These are phyloP conservation scores for Penicillium sclerotiorum DNA, from an alignment of 2,329 filamentous ascomycete species.

Conservation along the genomic window DNA sequence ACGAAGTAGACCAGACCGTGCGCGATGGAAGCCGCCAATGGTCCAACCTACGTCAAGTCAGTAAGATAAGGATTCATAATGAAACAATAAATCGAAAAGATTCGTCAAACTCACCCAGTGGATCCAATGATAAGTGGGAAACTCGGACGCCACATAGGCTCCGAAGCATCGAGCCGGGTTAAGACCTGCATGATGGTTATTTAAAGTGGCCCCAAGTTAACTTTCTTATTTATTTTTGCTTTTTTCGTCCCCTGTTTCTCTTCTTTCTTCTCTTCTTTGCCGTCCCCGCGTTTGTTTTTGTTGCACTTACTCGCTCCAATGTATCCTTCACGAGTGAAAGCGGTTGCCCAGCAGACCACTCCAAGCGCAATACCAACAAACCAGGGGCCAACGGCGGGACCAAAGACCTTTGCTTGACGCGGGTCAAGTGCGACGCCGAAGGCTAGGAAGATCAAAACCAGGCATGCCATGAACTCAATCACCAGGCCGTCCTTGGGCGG, in stretches of 20 bases:
- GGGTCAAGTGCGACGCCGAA: constrained; percentile 60
- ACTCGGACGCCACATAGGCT: no score
- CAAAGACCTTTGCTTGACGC: constrained; percentile 53
- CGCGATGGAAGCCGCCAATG: constrained; percentile 31
- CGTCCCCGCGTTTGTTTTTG: no score
- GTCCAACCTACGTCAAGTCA: constrained; percentile 28
- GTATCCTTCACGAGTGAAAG: constrained; percentile 45
- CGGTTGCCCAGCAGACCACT: constrained; percentile 40
- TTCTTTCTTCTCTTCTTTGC: neutral
- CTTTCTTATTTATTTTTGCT: neutral
- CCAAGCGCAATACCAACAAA: constrained; percentile 50
- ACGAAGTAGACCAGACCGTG: constrained; percentile 38
- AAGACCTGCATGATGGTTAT: constrained; percentile 30
- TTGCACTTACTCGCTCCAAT: constrained; percentile 39
- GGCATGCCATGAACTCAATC: constrained; percentile 51
- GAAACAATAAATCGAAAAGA: neutral
- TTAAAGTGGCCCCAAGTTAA: constrained; percentile 1
- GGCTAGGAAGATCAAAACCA: constrained; percentile 53
- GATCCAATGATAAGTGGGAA: no score
- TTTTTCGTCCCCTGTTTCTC: neutral
- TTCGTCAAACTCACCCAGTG: neutral
- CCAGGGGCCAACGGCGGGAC: constrained; percentile 52
- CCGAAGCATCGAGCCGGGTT: constrained; percentile 53
- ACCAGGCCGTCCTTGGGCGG: constrained; percentile 47
- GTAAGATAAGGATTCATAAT: constrained; percentile 1